These are phyloP conservation scores for Waltergamsia citrina DNA, from an alignment of 2,329 filamentous ascomycete species.

Conservation along the genomic window DNA sequence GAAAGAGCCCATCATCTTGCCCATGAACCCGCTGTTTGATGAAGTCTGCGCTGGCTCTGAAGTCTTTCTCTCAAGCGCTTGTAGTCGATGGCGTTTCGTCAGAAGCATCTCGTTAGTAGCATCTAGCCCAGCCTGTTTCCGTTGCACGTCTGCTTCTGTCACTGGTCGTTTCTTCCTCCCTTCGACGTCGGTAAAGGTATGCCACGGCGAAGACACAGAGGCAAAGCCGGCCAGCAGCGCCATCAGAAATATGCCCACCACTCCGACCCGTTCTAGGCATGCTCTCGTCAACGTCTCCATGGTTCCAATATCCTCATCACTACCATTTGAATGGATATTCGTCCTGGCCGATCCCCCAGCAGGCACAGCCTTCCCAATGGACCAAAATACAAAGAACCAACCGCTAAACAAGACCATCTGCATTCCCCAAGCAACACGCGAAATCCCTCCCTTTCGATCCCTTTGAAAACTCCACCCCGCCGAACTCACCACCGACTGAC, in stretches of 20 bases:
- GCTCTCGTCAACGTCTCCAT: conserved; percentile 35
- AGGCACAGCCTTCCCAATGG: conserved; percentile 55
- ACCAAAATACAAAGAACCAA: conserved; percentile 74
- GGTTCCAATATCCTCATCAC: conserved; percentile 14
- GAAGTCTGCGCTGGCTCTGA: conserved; percentile 18
- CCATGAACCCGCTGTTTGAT: conserved; percentile 49
- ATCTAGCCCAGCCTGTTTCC: conserved; percentile 71
- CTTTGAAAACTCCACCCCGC: conserved; percentile 54
- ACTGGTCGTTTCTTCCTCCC: conserved; percentile 43
- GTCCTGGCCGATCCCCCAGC: conserved; percentile 8
- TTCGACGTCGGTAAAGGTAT: conserved; percentile 59
- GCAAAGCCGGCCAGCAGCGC: conserved; percentile 82
- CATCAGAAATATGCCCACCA: conserved; percentile 82
- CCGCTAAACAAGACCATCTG: conserved; percentile 51
- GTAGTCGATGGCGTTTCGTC: conserved; percentile 63
- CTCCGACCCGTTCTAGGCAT: conserved; percentile 62
- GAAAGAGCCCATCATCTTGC: conserved; percentile 53
- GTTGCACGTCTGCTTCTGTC: conserved; percentile 63
- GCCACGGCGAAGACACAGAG: conserved; percentile 80
- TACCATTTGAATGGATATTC: too few species aligned
- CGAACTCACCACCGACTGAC: conserved; percentile 52
- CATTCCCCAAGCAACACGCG: conserved; percentile 53
- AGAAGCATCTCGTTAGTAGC: conserved; percentile 72
- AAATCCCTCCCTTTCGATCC: conserved; percentile 43
- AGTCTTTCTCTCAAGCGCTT: conserved; percentile 56